Percentiles rank a stretch among this genome's conserved stretches.
Evolutionary conservation across 805 yeast genomes (phyloP).

Genomic region (Teunomyces tritomae): DNA sequence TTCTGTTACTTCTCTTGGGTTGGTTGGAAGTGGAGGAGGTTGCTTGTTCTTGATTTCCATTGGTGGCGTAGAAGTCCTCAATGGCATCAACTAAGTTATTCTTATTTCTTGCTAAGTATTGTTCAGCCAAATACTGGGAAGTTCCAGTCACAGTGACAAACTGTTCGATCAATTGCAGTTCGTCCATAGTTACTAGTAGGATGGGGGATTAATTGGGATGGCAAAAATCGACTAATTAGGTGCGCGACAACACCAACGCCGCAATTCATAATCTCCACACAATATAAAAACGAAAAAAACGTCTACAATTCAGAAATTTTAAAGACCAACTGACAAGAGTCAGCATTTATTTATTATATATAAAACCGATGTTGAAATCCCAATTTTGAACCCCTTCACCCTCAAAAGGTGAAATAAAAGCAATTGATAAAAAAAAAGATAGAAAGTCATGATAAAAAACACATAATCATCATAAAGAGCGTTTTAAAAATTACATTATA

Average conservation of each 20-base stretch:
- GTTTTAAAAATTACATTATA: slow-evolving; percentile 36
- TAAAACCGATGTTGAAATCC: slow-evolving; percentile 52
- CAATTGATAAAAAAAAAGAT: slow-evolving; percentile 14
- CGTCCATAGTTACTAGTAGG: slow-evolving; percentile 12
- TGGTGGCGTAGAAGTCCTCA: slow-evolving; percentile 38
- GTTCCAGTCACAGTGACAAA: slow-evolving; percentile 37
- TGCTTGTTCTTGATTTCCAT: background rate
- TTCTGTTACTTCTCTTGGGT: background rate
- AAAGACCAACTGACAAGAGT: background rate
- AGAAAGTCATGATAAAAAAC: slow-evolving; percentile 15
- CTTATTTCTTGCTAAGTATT: slow-evolving; percentile 35
- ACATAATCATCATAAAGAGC: slow-evolving; percentile 11
- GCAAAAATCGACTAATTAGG: slow-evolving; percentile 3
- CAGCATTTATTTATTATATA: slow-evolving; percentile 4
- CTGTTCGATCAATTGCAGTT: slow-evolving; percentile 23
- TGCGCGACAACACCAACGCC: background rate
- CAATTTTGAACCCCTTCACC: slow-evolving; percentile 37
- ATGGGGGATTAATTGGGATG: slow-evolving; percentile 1
- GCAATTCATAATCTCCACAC: background rate
- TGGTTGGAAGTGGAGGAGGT: background rate
- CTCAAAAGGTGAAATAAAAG: slow-evolving; percentile 11
- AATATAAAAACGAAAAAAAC: background rate
- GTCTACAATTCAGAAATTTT: background rate
- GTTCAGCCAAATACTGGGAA: slow-evolving; percentile 36
- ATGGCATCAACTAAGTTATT: slow-evolving; percentile 38